phyloP scores from a whole-genome alignment of 208 protist species.

The Perkinsela sp. region DNA sequence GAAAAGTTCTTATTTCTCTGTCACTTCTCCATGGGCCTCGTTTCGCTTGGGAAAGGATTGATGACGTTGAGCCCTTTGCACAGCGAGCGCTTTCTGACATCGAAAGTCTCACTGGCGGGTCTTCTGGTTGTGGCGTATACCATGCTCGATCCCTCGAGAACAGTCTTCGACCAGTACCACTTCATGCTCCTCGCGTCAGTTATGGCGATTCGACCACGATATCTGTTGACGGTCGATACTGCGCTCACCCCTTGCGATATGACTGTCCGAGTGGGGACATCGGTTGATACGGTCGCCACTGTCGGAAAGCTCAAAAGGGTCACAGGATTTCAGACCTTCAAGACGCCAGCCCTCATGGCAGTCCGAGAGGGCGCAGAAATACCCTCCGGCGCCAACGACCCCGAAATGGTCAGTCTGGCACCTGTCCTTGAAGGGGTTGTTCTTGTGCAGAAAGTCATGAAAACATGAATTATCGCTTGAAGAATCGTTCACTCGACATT shows the following conservation, averaged over 20 bases:
- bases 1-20: constrained; percentile 42
- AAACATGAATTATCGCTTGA: too few relatives aligned
- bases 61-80: constrained; percentile 81
- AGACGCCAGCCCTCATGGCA: constrained; percentile 84
- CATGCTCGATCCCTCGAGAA: constrained; percentile 61
- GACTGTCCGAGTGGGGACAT: constrained; percentile 59
- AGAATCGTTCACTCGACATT: too few relatives aligned
- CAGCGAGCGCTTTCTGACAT: constrained; percentile 59
- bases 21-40: constrained; percentile 69
- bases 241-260: constrained; percentile 65
- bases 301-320: constrained; percentile 92
- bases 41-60: constrained; percentile 93
- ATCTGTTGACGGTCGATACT: constrained; percentile 87
- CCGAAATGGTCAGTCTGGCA: constrained; percentile 9
- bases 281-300: constrained; percentile 83
- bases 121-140: constrained; percentile 69
- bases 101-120: constrained; percentile 53
- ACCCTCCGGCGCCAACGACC: constrained; percentile 65
- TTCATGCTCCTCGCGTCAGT: constrained; percentile 84
- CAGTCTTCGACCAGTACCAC: constrained; percentile 70
- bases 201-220: constrained; percentile 72
- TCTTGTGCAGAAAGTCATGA: constrained; percentile 20
- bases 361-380: constrained; percentile 85
- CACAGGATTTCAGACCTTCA: constrained; percentile 97
- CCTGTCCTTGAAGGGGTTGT: constrained; percentile 49